These are phyloP conservation scores for Petunia secreta DNA, from an alignment of 257 asterid species.

Conservation along the genomic window DNA sequence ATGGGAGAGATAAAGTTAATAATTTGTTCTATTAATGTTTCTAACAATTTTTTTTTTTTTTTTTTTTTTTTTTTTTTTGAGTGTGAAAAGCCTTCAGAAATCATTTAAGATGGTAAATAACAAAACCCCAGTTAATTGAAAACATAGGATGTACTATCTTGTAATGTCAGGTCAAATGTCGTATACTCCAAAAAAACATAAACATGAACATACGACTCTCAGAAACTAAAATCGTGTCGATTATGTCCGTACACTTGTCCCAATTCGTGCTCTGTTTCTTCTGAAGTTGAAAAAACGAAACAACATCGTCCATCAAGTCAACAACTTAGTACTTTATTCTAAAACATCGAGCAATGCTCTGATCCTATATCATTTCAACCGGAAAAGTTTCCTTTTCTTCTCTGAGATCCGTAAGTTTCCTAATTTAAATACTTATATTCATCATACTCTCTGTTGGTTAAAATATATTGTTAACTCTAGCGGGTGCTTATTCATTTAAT, in stretches of 20 bases:
- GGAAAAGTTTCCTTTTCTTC: neutral
- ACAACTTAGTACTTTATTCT: neutral
- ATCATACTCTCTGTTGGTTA: too few relatives aligned
- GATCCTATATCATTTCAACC: conserved; percentile 12
- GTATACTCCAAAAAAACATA: neutral
- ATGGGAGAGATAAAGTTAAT: too few relatives aligned
- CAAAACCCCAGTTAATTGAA: neutral
- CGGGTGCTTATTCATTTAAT: neutral
- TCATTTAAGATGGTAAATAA: neutral
- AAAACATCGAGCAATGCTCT: neutral
- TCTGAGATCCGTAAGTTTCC: conserved; percentile 23
- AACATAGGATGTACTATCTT: conserved; percentile 22
- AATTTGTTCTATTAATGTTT: too few relatives aligned
- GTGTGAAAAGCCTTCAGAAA: neutral
- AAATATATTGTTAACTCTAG: neutral
- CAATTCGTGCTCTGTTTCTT: too few relatives aligned
- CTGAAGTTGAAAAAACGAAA: neutral
- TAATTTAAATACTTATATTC: neutral
- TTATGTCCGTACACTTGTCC: neutral
- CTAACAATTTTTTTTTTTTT: too few relatives aligned
- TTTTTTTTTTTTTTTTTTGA: too few relatives aligned
- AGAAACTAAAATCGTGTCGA: neutral
- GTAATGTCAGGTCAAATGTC: neutral
- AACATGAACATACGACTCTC: neutral
- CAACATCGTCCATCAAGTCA: conserved; percentile 4